Base-by-base conservation (phyloP, 257 asterid genomes). In the Striga asiatica region DNA sequence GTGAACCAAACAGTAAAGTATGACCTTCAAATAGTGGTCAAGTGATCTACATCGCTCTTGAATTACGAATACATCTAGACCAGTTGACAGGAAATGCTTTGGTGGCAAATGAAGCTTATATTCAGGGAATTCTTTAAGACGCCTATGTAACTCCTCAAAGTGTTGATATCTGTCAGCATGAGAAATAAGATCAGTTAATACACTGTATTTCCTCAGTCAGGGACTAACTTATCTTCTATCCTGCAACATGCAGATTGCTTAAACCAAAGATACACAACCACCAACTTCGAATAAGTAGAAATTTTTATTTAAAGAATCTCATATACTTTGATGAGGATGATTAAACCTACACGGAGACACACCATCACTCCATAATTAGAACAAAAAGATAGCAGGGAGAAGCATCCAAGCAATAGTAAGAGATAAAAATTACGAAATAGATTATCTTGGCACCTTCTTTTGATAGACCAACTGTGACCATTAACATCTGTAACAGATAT, bases 71-170 rank as follows among this genome's bases (percentile, higher is more conserved):
- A 84, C 64, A 68, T 88, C 97, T 39, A 88, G 75, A 65, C 97
- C 97, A 51, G 94, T 77, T 28, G 97, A 88, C 32, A 88, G 82
- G 70, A 92, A 92, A 75, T 92, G 91, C 83, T 92, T 92, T 41
- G 98, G 98, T 29, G 98, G 98, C 84, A 88, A 78, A 76, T 82
- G 94, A 65, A 92, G 97, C 79, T 77, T 76, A 74, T 92, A 92
- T 66, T 82, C 97, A 0, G 79, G 77, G 65, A 80, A 88, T 74
- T 82, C 95, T 72, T 92, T 92, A 58, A 92, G 98, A 56, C 85
- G 94, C 79, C 91, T 76, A 68, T 92, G 97, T 65, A 92, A 82
- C 83, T 92, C 98, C 88, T 72, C 97, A 81, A 92, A 92, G 71
- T 92, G 97, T 54, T 79, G 88, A 73, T 73, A 92, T 65, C 98